Percentiles rank a stretch among this genome's conserved stretches.
Conservation (phyloP, 2,329 filamentous ascomycete species). For the Tolypocladium nubicola region DNA sequence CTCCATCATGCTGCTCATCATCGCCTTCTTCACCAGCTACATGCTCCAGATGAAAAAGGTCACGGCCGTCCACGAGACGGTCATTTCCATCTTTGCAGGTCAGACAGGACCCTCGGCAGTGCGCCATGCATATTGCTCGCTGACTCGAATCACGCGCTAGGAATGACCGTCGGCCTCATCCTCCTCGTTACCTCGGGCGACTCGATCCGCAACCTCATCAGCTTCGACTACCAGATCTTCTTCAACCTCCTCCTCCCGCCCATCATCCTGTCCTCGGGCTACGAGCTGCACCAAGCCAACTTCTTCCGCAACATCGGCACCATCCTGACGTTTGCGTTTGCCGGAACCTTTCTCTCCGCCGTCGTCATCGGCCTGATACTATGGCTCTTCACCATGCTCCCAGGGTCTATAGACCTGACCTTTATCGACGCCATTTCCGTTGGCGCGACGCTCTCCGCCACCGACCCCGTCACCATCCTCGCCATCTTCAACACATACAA, state of each 20-base stretch:
- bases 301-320: constrained; percentile 98
- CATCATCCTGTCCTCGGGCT: constrained; percentile 93
- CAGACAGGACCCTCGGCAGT: not conserved
- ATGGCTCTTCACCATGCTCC: constrained; percentile 79
- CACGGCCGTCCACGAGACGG: constrained; percentile 94
- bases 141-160: constrained; percentile 30
- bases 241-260: constrained; percentile 98
- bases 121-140: not conserved
- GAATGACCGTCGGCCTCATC: constrained; percentile 89
- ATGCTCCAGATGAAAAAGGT: constrained; percentile 94
- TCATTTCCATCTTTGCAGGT: constrained; percentile 86
- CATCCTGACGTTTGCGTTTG: constrained; percentile 95
- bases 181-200: constrained; percentile 73
- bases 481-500: constrained; percentile 99
- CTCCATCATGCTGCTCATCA: constrained; percentile 84
- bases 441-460: constrained; percentile 90
- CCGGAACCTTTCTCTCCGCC: constrained; percentile 92
- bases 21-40: constrained; percentile 94
- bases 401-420: constrained; percentile 71
- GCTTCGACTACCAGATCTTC: constrained; percentile 98
- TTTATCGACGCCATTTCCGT: constrained; percentile 97
- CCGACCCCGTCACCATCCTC: constrained; percentile 92
- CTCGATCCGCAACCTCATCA: constrained; percentile 81
- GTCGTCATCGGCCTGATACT: constrained; percentile 86
- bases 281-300: constrained; percentile 95